Percentiles rank a stretch among this genome's conserved stretches.
phyloP scores from a whole-genome alignment of 495 filamentous ascomycete genomes.

The Aspergillus saccharolyticus region DNA sequence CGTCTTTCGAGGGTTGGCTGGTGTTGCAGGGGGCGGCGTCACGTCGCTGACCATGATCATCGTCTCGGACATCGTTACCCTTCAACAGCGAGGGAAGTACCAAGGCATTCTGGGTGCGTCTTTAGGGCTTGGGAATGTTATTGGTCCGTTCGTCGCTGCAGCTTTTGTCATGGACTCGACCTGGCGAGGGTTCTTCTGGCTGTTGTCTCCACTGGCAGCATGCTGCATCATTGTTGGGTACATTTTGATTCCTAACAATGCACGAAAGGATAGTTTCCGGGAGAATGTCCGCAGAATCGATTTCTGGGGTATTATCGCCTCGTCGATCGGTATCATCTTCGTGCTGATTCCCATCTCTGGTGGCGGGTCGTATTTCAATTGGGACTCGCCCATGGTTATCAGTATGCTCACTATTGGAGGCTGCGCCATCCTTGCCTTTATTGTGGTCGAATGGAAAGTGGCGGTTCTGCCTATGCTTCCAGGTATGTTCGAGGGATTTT shows the following conservation, averaged over 20 bases:
- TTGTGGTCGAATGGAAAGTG: conserved; percentile 54
- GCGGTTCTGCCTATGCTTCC: conserved; percentile 57
- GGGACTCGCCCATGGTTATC: conserved; percentile 58
- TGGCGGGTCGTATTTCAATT: conserved; percentile 55
- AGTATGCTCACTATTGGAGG: conserved; percentile 54
- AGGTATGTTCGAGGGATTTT: conserved; percentile 27
- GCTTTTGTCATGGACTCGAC: conserved; percentile 41
- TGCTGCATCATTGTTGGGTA: conserved; percentile 37
- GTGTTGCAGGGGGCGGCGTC: conserved; percentile 50
- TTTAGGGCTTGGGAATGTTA: conserved; percentile 40
- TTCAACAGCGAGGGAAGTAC: conserved; percentile 43
- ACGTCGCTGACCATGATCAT: conserved; percentile 49
- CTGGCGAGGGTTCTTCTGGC: conserved; percentile 48
- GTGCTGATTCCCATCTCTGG: conserved; percentile 60
- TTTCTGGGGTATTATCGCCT: conserved; percentile 47
- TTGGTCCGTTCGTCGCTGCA: conserved; percentile 42
- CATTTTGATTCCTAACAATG: conserved; percentile 40
- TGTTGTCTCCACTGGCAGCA: conserved; percentile 38
- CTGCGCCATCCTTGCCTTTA: conserved; percentile 42
- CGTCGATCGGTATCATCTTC: conserved; percentile 50
- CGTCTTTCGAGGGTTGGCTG: conserved; percentile 50
- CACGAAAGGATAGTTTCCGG: conserved; percentile 28
- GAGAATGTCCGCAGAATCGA: conserved; percentile 52
- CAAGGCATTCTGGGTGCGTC: conserved; percentile 42
- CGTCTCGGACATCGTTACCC: conserved; percentile 45